Evolutionary conservation across 2,329 filamentous ascomycete genomes (phyloP), one percentile per base, ranked within the genome.

Genomic region (Pseudonectria foliicola): DNA sequence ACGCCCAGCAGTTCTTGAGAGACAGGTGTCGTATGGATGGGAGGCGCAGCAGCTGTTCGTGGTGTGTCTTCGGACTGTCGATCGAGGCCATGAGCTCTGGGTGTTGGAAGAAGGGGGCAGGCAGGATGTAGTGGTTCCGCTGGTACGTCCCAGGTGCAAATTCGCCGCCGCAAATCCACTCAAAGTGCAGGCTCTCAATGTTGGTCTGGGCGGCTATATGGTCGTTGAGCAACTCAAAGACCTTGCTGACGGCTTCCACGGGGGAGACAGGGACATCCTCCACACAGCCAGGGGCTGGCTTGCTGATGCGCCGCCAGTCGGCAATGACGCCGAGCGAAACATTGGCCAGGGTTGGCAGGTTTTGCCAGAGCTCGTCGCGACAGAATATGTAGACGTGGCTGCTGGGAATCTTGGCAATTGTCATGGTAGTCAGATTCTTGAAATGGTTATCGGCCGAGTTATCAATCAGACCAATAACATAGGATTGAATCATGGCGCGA

Each of bases 121-220:
- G 77, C 13, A 85, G 60, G 23, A 85, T 55, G 46, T 77, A 67
- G 36, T 68, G 66, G 47, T 82, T 82, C 16, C 81, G 70, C 24
- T 77, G 75, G 44, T 70, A 71, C 3, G 74, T 57, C 15, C 80
- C 79, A 13, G 71, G 61, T 3, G 75, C 77, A 44, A 80, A 71
- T 57, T 86, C 82, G 18, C 81, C 82, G 29, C 81, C 80, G 34
- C 73, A 75, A 6, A 73, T 62, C 73, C 78, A 86, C 39, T 83
- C 81, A 37, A 85, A 70, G 14, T 73, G 75, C 28, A 85, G 61
- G 21, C 61, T 70, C 37, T 67, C 71, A 45, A 85, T 73, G 21
- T 67, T 70, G 14, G 55, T 32, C 15, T 67, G 62, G 27, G 46
- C 46, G 13, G 66, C 63, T 25, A 82, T 65, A 38, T 71, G 68